Conservation (phyloP, 140 eudicot species). For the Anethum foeniculum region DNA sequence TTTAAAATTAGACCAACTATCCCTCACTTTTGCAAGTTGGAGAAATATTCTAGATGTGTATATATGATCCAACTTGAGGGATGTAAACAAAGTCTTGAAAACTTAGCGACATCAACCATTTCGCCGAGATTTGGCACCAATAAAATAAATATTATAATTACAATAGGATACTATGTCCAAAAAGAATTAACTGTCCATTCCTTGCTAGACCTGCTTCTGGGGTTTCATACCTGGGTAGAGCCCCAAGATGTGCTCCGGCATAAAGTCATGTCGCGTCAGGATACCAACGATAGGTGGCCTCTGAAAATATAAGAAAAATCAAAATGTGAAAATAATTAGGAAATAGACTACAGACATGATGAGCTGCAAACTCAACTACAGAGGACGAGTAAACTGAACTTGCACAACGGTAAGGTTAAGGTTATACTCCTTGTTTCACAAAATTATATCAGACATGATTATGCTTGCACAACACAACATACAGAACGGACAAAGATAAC, state of each 20-base stretch:
- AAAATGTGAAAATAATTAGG: background rate
- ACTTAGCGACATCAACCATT: background rate
- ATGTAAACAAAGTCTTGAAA: background rate
- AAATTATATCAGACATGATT: background rate
- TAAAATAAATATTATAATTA: background rate
- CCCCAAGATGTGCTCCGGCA: constrained; percentile 89
- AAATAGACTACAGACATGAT: background rate
- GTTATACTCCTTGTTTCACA: background rate
- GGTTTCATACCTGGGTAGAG: constrained; percentile 67
- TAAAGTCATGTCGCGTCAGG: constrained; percentile 90
- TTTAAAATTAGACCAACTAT: too few relatives aligned
- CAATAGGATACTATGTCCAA: background rate
- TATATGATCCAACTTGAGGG: background rate
- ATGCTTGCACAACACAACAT: background rate
- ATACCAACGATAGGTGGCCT: constrained; percentile 92
- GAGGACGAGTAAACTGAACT: background rate
- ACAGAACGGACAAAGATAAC: background rate
- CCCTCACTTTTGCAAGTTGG: too few relatives aligned
- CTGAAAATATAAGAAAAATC: constrained; percentile 37
- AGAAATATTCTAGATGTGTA: background rate
- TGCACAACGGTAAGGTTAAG: background rate
- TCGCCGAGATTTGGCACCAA: background rate
- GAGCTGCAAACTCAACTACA: background rate
- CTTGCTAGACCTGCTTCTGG: constrained; percentile 23
- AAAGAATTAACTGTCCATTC: background rate